Evolutionary conservation across 2,329 filamentous ascomycete genomes (phyloP), one percentile per base, ranked within the genome.

Genomic region (Macroventuria anomochaeta): DNA sequence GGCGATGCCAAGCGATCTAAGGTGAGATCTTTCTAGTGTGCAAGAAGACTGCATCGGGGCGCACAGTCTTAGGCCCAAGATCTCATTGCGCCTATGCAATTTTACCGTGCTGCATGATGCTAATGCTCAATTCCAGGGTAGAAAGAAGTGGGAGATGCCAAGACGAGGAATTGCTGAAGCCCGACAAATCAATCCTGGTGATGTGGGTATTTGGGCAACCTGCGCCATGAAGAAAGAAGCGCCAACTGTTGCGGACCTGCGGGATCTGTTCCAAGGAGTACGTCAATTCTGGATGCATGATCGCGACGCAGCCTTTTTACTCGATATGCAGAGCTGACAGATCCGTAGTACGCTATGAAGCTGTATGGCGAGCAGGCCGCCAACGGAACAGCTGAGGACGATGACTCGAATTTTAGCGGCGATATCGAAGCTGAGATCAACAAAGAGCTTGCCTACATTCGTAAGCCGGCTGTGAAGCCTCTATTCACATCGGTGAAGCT

Each of bases 181-280:
- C 40, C 70, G 68, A 11, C 62, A 62, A 28, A 80, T 92, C 40
- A 84, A 89, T 62, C 79, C 87, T 5, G 88, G 89, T 5, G 88
- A 92, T 65, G 79, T 81, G 46, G 90, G 90, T 5, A 86, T 93
- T 53, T 93, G 89, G 88, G 87, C 88, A 23, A 92, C 89, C 0
- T 93, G 88, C 70, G 85, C 88, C 44, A 83, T 88, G 68, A 84
- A 85, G 60, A 88, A 89, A 77, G 88, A 90, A 74, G 80, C 79
- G 34, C 88, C 86, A 72, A 88, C 89, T 12, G 82, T 88, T 2
- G 78, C 81, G 42, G 90, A 93, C 70, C 80, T 92, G 58, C 80
- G 80, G 52, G 75, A 82, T 53, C 76, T 92, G 18, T 88, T 91
- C 65, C 81, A 87, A 36, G 82, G 88, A 77, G 87, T 89, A 74